phyloP scores from a whole-genome alignment of 108 stramenopile species.

The Skeletonema potamos region DNA sequence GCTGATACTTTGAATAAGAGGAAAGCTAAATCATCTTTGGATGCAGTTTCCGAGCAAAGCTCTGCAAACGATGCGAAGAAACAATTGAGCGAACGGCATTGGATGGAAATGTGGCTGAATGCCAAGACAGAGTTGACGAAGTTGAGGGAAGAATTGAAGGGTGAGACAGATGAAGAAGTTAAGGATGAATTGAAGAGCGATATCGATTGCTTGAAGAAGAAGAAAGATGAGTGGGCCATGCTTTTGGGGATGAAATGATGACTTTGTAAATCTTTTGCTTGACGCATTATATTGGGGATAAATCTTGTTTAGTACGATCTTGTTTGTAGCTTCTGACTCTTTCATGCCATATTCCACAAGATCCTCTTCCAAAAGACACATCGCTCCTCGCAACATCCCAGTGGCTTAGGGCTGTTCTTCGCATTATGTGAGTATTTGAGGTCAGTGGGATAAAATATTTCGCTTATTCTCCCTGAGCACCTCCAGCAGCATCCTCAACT shows the following conservation, averaged over 20 bases:
- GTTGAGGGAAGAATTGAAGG: conserved; percentile 4
- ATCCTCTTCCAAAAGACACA: conserved; percentile 25
- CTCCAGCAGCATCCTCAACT: conserved; percentile 47
- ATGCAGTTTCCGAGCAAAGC: no score
- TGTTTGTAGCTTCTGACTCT: no score
- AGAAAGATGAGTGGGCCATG: conserved; percentile 4
- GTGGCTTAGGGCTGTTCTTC: no score
- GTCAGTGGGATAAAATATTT: no score
- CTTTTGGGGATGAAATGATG: conserved; percentile 1
- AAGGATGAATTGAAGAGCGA: not conserved
- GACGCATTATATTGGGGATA: no score
- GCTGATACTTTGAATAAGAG: not conserved
- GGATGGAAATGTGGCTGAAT: not conserved
- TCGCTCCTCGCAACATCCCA: conserved; percentile 6
- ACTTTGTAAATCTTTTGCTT: not conserved
- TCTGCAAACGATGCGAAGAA: not conserved
- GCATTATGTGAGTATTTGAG: not conserved
- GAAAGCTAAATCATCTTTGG: not conserved
- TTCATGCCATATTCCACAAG: conserved; percentile 12
- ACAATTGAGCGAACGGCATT: not conserved
- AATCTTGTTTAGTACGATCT: not conserved
- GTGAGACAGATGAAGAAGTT: conserved; percentile 5
- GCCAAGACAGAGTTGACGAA: not conserved
- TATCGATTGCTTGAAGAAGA: conserved; percentile 10
- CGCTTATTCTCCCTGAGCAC: not conserved